Evolutionary conservation across 2,329 filamentous ascomycete genomes (phyloP).

Genomic region (Neonectria faginata): DNA sequence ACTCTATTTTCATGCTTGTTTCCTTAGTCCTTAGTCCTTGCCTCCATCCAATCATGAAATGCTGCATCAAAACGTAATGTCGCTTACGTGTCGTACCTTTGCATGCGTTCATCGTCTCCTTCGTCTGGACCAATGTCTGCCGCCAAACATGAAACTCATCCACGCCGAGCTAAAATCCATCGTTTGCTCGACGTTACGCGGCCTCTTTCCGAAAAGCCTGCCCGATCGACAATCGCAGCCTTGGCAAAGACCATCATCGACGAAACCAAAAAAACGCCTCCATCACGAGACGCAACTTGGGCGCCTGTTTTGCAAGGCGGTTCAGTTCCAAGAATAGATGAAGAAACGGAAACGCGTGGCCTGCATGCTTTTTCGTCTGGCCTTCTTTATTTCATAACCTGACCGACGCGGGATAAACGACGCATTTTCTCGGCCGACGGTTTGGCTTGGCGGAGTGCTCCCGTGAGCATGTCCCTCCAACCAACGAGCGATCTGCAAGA

Average conservation of each 20-base stretch:
- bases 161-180: neutral
- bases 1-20: constrained; percentile 8
- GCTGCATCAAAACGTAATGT: neutral
- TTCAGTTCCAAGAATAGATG: constrained; percentile 22
- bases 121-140: neutral
- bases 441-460: constrained; percentile 4
- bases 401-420: constrained; percentile 4
- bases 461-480: neutral
- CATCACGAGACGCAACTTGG: constrained; percentile 6
- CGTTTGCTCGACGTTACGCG: constrained; percentile 12
- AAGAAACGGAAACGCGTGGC: constrained; percentile 18
- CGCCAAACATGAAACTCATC: neutral
- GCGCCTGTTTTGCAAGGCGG: constrained; percentile 3
- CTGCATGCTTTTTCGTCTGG: constrained; percentile 2
- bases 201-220: neutral
- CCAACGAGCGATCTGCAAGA: neutral
- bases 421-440: neutral
- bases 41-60: no score
- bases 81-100: neutral
- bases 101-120: neutral
- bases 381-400: neutral
- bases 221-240: constrained; percentile 6
- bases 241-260: neutral
- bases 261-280: constrained; percentile 1
- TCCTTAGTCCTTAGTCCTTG: neutral